Evolutionary conservation across 179 eudicot species (phyloP).

Genomic region (Amaranthus tricolor): DNA sequence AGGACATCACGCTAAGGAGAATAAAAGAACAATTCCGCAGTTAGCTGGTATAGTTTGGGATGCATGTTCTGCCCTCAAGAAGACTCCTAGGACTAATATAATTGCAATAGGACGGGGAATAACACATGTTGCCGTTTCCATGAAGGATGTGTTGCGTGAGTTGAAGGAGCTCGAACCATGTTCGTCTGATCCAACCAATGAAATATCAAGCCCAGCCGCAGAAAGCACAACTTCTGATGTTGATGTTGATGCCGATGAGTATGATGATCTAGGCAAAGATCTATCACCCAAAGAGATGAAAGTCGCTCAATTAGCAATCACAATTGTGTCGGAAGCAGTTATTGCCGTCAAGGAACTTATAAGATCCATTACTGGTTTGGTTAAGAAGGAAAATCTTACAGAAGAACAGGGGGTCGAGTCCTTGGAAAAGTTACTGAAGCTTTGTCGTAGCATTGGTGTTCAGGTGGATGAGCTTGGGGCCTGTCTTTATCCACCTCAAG

Average conservation of each 20-base stretch:
- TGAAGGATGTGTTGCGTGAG: slow-evolving; percentile 92
- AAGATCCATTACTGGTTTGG: slow-evolving; percentile 57
- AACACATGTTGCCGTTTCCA: slow-evolving; percentile 74
- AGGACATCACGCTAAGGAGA: slow-evolving; percentile 45
- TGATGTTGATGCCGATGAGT: slow-evolving; percentile 24
- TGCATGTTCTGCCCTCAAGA: slow-evolving; percentile 82
- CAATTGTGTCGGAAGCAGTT: slow-evolving; percentile 52
- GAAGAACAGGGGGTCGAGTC: slow-evolving; percentile 38
- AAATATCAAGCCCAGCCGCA: slow-evolving; percentile 29
- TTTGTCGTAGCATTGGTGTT: slow-evolving; percentile 53
- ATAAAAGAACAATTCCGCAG: slow-evolving; percentile 49
- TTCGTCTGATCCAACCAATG: slow-evolving; percentile 38
- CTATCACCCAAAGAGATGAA: slow-evolving; percentile 81
- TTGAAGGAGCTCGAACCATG: slow-evolving; percentile 79
- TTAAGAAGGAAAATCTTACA: slow-evolving; percentile 37
- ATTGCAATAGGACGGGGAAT: slow-evolving; percentile 83
- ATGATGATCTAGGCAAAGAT: slow-evolving; percentile 65
- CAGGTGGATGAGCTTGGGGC: slow-evolving; percentile 92
- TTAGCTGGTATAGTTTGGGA: slow-evolving; percentile 79
- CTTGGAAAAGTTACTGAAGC: slow-evolving; percentile 62
- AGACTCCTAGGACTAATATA: slow-evolving; percentile 69
- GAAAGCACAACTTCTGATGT: slow-evolving; percentile 34
- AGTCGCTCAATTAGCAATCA: slow-evolving; percentile 47
- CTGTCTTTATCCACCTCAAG: slow-evolving; percentile 92
- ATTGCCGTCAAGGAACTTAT: slow-evolving; percentile 65